phyloP scores from a whole-genome alignment of 202 grass and related monocot genomes.

The Panicum virgatum region DNA sequence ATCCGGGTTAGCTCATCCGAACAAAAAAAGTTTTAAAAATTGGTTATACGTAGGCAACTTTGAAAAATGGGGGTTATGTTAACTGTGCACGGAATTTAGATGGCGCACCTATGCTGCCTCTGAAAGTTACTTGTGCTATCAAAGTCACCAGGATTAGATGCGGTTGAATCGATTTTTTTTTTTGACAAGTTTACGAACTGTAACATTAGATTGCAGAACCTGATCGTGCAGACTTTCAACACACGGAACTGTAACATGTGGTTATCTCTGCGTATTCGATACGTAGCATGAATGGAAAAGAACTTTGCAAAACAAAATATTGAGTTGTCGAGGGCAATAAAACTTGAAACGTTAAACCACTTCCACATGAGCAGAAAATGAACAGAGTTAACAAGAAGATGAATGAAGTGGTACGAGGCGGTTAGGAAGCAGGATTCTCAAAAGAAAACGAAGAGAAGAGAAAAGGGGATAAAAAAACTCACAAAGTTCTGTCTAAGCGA shows the following conservation, averaged over 20 bases:
- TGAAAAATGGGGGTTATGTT: not conserved
- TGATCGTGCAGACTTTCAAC: not conserved
- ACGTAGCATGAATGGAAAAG: not conserved
- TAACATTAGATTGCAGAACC: not conserved
- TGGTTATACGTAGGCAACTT: not conserved
- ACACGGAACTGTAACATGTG: no score
- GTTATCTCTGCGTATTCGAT: no score
- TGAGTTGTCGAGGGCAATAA: not conserved
- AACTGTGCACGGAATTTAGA: not conserved
- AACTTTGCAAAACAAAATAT: not conserved
- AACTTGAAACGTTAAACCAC: not conserved
- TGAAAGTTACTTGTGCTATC: not conserved
- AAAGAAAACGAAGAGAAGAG: not conserved
- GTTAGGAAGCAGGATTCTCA: not conserved
- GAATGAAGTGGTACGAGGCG: not conserved
- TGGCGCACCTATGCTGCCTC: not conserved
- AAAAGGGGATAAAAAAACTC: not conserved
- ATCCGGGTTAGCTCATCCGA: conserved; percentile 26
- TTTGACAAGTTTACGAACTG: not conserved
- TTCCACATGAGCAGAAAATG: not conserved
- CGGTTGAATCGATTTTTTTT: conserved; percentile 23
- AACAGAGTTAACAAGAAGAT: not conserved
- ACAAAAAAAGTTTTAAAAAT: not conserved
- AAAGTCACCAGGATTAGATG: conserved; percentile 3
- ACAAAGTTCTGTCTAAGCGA: conserved; percentile 52